Base-by-base conservation (phyloP, 2,329 filamentous ascomycete genomes). In the Fusarium kyushuense region DNA sequence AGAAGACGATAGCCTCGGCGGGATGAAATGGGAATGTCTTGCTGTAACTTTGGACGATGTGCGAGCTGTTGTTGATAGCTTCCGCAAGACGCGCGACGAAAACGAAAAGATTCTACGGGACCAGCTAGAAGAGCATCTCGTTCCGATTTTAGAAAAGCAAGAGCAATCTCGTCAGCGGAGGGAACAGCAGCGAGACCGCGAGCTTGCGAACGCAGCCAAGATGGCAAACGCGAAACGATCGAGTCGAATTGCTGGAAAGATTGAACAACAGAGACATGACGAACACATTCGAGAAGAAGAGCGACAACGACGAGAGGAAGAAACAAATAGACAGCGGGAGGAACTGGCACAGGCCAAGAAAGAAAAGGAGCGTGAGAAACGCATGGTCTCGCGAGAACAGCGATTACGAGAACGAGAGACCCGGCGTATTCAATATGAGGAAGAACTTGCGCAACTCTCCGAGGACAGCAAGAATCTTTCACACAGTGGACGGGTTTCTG, bases 201-300 rank as follows among this genome's bases (percentile, higher is more conserved):
- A 98, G 74, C 79, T 97, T 23, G 83, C 93, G 53, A 93, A 89
- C 70, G 79, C 97, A 69, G 90, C 95, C 72, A 95, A 96, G 76
- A 86, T 98, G 80, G 93, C 93, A n/a, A 92, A 91, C 58, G 95
- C 96, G 6, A 99, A 99, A 81, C 86, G 96, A 66, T 99, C 96
- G 1, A 97, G 93, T 74, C 89, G 96, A 66, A 88, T 99, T 70
- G 94, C 95, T 19, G 87, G 87, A 68, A 96, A 93, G 76, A 83
- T 89, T 33, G 94, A 97, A 76, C 90, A 89, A 67, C 92, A 94
- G 74, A 90, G 88, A 71, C 84, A 91, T 63, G 89, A 95, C 46
- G 89, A 93, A 62, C 87, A 91, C 70, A 85, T 84, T 19, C 88
- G 85, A 12, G 91, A 94, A 74, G 91, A 90, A 45, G 89, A 92